phyloP scores from a whole-genome alignment of 306 rosid species.

The Benincasa hispida region DNA sequence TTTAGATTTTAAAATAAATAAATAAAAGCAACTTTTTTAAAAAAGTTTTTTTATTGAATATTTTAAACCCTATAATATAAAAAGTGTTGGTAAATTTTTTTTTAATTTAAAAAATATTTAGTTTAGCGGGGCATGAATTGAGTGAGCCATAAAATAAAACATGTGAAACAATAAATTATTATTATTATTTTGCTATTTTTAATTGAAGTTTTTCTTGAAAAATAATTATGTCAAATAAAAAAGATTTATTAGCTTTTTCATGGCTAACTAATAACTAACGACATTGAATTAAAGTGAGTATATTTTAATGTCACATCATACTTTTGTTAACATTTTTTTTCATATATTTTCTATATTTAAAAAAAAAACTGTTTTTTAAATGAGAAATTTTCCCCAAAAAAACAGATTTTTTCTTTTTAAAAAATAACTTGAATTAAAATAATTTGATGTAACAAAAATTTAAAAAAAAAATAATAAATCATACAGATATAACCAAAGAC shows the following conservation, averaged over 20 bases:
- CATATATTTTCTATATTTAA: too few species aligned
- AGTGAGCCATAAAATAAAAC: not conserved
- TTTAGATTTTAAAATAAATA: not conserved
- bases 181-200: not conserved
- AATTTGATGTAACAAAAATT: too few species aligned
- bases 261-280: not conserved
- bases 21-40: not conserved
- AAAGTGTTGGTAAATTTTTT: not conserved
- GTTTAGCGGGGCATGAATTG: not conserved
- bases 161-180: not conserved
- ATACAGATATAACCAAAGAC: too few species aligned
- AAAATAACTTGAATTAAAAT: too few species aligned
- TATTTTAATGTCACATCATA: not conserved
- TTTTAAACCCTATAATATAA: not conserved
- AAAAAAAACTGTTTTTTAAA: too few species aligned
- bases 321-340: not conserved
- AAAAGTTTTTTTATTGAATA: not conserved
- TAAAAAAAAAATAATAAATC: too few species aligned
- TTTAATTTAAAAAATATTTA: not conserved
- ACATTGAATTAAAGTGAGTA: too few species aligned
- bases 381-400: too few species aligned
- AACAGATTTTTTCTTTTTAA: too few species aligned
- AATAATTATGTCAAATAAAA: not conserved
- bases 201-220: not conserved
- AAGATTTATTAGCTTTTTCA: not conserved